Base-by-base conservation (phyloP, 1,284 basidiomycete genomes). In the Trichosporon sp. region DNA sequence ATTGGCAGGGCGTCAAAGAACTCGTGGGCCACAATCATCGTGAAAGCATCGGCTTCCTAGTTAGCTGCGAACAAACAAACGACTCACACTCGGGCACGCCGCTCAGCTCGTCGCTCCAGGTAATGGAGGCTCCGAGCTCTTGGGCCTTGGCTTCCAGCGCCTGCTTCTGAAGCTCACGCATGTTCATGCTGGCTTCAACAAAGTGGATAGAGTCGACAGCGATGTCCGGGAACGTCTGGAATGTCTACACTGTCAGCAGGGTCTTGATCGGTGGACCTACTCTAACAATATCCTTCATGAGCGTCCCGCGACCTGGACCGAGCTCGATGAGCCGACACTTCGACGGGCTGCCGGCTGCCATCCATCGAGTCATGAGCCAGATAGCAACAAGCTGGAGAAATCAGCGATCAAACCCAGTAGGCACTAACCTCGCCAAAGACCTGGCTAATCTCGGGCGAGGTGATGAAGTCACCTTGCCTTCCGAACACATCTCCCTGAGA, bases 1-100 rank as follows among this genome's bases (percentile, higher is more conserved):
- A 98, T 90, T 0, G 96, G 96, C 64, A 99, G 86, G 0, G 96
- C 96, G 78, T 99, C 97, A 73, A 99, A 98, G 83, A 99, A 98
- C 79, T 99, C 97, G 80, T 99, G 96, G 0, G 96, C 97, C 7
- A 98, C 84, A 23, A 97, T 81, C 85, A 98, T 89, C 0, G 94
- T 97, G 81, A 90, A 98, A 51, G 83, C 85, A 18, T 88, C 86
- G 34, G 85, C 73, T 74, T 65, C 44, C 64, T n/a, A 2, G 11
- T 29, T n/a, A 35, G 15, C 13, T 1, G 9, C 23, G 12, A 12
- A 15, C 1, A 6, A 1, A 11, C 2, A 32, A 7, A 18, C 11
- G 66, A 77, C 80, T 76, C 65, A 83, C 84, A 75, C 25, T 84
- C 71, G 0, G 87, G 82, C 0, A 98, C 84, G 38, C 91, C 88